Base-by-base conservation (phyloP, 495 filamentous ascomycete genomes). In the Penicillium riverlandense region DNA sequence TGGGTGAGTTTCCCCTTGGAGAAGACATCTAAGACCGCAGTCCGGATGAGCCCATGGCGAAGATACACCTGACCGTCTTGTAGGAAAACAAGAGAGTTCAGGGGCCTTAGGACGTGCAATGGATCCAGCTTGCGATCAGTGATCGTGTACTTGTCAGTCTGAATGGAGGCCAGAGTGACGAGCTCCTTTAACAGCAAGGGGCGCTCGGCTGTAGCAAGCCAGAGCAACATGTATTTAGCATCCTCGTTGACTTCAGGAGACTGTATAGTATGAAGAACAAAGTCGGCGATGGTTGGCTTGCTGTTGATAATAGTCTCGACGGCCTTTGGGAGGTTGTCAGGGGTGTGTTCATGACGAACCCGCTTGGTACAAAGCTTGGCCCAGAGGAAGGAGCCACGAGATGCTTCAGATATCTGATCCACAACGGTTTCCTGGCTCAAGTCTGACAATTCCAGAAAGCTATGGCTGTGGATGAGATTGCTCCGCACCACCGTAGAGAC, bases 371-470 rank as follows among this genome's bases (percentile, higher is more conserved):
- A 55, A n/a, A 69, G 54, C 45, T 67, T 69, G 10, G 63, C 65
- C 61, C 61, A 67, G 0, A 65, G 42, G 48, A 69, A 69, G 22
- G 63, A 69, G 11, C 65, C 63, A 15, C 53, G 43, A 16, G 63
- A 49, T 11, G 56, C 63, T 41, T 67, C 59, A 11, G 58, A 49
- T 14, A 69, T 59, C 11, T 59, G 53, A n/a, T 60, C 60, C 37
- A 67, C 49, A 4, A 45, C 38, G n/a, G 60, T 55, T 36, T 69
- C 65, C 40, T 54, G 52, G 30, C 4, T 22, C 22, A 22, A 22
- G 2, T 22, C 22, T 22, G 22, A 22, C 22, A 22, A 4, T 22
- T 22, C 22, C 22, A 22, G 4, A 4, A 22, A 22, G 4, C 22
- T 22, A 22, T 6, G 22, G 22, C 22, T 22, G 22, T 22, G 22